Evolutionary conservation across 306 rosid species (phyloP).

Genomic region (Prunus fruticosa): DNA sequence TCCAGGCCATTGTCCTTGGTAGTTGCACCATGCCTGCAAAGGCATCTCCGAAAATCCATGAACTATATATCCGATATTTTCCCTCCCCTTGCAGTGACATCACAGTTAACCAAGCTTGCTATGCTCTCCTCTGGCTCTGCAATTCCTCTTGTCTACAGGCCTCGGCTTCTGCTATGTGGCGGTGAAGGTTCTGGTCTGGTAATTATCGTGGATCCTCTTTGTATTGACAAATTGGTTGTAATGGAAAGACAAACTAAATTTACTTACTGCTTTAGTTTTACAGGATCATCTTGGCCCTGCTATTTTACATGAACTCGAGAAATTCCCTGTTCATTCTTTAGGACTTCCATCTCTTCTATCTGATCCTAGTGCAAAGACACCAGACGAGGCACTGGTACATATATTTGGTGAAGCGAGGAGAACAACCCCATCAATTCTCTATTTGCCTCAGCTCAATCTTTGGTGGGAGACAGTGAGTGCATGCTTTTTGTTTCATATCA

Average conservation of each 20-base stretch:
- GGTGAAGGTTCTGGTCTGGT: constrained; percentile 97
- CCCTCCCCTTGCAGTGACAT: constrained; percentile 53
- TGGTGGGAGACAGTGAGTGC: constrained; percentile 98
- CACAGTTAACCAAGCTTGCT: constrained; percentile 79
- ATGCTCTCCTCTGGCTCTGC: constrained; percentile 91
- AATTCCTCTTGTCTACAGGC: constrained; percentile 90
- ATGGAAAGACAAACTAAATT: constrained; percentile 50
- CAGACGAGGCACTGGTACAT: constrained; percentile 96
- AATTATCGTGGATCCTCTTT: constrained; percentile 52
- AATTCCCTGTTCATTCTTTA: constrained; percentile 90
- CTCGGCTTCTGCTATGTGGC: constrained; percentile 88
- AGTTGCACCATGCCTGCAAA: constrained; percentile 79
- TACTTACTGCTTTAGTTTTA: constrained; percentile 96
- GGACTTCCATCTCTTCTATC: constrained; percentile 94
- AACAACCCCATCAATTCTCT: constrained; percentile 90
- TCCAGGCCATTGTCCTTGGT: constrained; percentile 92
- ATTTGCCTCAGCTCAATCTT: constrained; percentile 83
- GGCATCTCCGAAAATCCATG: constrained; percentile 75
- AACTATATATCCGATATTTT: constrained; percentile 66
- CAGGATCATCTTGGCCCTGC: constrained; percentile 99
- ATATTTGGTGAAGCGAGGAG: constrained; percentile 98
- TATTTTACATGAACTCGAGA: constrained; percentile 92
- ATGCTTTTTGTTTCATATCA: constrained; percentile 10
- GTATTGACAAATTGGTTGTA: constrained; percentile 19
- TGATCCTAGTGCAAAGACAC: constrained; percentile 98